Conservation (phyloP, 2,329 filamentous ascomycete genomes). For the Madurella fahalii region DNA sequence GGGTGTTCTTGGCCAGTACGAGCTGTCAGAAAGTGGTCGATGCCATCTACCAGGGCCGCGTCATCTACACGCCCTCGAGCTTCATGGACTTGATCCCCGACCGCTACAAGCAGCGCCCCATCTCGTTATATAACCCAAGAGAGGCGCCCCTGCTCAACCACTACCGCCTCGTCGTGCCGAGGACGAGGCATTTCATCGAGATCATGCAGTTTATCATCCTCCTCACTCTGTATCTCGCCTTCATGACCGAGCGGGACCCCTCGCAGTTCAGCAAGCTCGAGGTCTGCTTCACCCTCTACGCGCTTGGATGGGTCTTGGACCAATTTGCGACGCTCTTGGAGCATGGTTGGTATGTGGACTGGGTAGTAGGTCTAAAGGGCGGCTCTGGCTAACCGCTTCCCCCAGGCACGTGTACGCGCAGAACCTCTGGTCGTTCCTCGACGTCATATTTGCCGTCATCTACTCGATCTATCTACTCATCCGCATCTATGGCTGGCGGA, state of each 20-base stretch:
- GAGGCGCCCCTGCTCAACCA: slow-evolving; percentile 75
- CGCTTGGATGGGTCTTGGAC: slow-evolving; percentile 74
- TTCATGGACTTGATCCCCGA: slow-evolving; percentile 83
- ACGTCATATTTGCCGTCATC: slow-evolving; percentile 71
- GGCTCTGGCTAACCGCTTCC: slow-evolving; percentile 26
- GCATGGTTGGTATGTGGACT: slow-evolving; percentile 54
- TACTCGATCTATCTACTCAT: slow-evolving; percentile 65
- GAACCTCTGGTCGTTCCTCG: slow-evolving; percentile 84
- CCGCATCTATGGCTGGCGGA: slow-evolving; percentile 60
- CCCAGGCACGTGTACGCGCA: slow-evolving; percentile 75
- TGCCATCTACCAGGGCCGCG: slow-evolving; percentile 74
- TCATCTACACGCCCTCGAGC: slow-evolving; percentile 77
- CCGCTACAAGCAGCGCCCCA: slow-evolving; percentile 79
- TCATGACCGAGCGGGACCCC: slow-evolving; percentile 67
- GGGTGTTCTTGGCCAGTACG: slow-evolving; percentile 70
- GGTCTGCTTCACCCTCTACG: slow-evolving; percentile 66
- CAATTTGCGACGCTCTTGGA: slow-evolving; percentile 73
- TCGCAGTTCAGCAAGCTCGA: slow-evolving; percentile 55
- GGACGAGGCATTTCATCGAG: slow-evolving; percentile 72
- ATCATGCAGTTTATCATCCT: slow-evolving; percentile 68
- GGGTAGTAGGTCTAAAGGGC: slow-evolving; percentile 28
- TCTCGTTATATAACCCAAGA: slow-evolving; percentile 74
- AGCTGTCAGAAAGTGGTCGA: slow-evolving; percentile 79
- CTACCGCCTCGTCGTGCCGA: slow-evolving; percentile 77
- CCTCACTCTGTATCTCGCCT: slow-evolving; percentile 63